These are phyloP conservation scores for Penicillium nordicum DNA, from an alignment of 2,329 filamentous ascomycete genomes.

Conservation along the genomic window DNA sequence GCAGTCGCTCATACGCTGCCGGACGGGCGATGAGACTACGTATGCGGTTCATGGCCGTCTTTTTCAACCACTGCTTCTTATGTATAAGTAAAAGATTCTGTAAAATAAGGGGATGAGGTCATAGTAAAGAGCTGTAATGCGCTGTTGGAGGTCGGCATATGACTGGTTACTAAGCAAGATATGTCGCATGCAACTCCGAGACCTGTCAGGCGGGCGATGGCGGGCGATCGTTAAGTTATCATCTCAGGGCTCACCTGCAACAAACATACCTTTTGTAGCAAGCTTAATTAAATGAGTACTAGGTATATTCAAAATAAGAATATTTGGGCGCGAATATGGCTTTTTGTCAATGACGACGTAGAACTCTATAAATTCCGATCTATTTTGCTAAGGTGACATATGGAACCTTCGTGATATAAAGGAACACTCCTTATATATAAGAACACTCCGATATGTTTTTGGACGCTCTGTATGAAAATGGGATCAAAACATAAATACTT, in stretches of 20 bases:
- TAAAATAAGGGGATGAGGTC: not conserved
- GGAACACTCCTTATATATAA: not conserved
- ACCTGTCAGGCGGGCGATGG: not conserved
- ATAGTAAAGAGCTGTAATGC: not conserved
- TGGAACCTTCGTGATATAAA: not conserved
- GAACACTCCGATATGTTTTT: not conserved
- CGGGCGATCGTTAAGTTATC: not conserved
- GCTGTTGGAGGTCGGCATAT: slow-evolving; percentile 2
- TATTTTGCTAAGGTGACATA: not conserved
- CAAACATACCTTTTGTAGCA: not conserved
- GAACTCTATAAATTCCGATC: not conserved
- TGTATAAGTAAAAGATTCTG: not conserved
- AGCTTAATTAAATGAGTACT: not conserved
- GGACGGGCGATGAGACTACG: slow-evolving; percentile 32
- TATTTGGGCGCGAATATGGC: not conserved
- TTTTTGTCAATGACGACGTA: not conserved
- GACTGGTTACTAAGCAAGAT: slow-evolving; percentile 4
- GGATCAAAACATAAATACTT: not conserved
- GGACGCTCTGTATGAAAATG: not conserved
- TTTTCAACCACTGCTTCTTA: no score
- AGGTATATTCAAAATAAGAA: not conserved
- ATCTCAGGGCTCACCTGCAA: not conserved
- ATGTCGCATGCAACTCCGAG: not conserved
- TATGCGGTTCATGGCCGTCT: slow-evolving; percentile 34
- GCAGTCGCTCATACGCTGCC: slow-evolving; percentile 32